Evolutionary conservation across 1,284 basidiomycete species (phyloP).

Genomic region (Austroboletus novae-zelandiae): DNA sequence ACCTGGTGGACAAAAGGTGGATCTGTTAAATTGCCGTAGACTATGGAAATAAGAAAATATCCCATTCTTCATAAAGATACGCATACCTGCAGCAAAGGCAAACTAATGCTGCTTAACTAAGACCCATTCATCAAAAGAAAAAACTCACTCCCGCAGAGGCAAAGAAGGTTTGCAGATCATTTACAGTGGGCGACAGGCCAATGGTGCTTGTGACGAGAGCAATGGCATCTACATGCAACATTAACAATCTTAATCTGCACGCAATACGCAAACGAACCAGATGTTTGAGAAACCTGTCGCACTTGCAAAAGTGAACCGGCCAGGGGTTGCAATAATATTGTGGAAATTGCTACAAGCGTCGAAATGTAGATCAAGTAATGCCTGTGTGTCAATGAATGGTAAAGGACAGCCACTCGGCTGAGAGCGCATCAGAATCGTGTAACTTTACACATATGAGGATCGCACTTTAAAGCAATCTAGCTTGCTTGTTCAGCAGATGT

Average conservation of each 20-base stretch:
- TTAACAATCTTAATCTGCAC: conserved; percentile 3
- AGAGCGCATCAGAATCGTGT: conserved; percentile 6
- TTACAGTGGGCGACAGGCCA: conserved; percentile 42
- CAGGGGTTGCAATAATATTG: conserved; percentile 51
- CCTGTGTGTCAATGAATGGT: conserved; percentile 42
- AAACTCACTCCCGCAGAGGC: conserved; percentile 55
- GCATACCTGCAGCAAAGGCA: conserved; percentile 40
- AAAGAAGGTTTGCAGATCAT: conserved; percentile 50
- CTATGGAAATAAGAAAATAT: conserved; percentile 32
- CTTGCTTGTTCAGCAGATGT: conserved; percentile 1
- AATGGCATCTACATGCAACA: conserved; percentile 27
- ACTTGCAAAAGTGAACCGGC: conserved; percentile 58
- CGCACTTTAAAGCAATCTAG: conserved; percentile 46
- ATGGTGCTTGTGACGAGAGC: conserved; percentile 42
- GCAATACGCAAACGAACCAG: conserved; percentile 29
- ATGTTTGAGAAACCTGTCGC: conserved; percentile 35
- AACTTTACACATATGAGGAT: neutral
- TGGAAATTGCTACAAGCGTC: conserved; percentile 39
- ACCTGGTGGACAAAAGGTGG: conserved; percentile 49
- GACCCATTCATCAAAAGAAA: neutral
- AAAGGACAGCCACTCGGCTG: conserved; percentile 39
- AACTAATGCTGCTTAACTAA: conserved; percentile 30
- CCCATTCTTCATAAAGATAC: conserved; percentile 3
- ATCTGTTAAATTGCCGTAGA: conserved; percentile 45
- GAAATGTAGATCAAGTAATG: conserved; percentile 54